These are phyloP conservation scores for Morella rubra DNA, from an alignment of 306 rosid genomes.

Conservation along the genomic window DNA sequence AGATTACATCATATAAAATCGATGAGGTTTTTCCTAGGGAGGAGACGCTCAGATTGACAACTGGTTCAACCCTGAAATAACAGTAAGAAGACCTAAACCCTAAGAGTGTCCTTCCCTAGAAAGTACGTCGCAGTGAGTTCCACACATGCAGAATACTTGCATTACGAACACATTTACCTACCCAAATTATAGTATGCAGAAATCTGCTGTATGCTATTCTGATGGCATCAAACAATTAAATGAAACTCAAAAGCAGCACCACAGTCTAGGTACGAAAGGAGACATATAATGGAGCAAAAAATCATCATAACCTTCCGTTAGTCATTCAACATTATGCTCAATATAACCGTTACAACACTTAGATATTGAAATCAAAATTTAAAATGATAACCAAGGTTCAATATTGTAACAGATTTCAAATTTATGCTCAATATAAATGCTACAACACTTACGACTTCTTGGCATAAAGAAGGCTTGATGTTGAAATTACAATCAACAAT, in stretches of 20 bases:
- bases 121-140: not conserved
- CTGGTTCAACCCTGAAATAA: slow-evolving; percentile 7
- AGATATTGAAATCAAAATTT: not conserved
- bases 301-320: not conserved
- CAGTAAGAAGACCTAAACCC: slow-evolving; percentile 3
- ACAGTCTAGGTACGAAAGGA: not conserved
- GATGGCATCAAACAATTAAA: not conserved
- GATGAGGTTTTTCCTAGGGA: not conserved
- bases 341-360: not conserved
- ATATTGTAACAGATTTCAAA: not conserved
- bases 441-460: not conserved
- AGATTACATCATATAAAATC: not conserved
- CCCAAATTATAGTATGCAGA: not conserved
- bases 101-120: not conserved
- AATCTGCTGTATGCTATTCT: not conserved
- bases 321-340: not conserved
- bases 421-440: not conserved
- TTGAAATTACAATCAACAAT: not conserved
- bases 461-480: not conserved
- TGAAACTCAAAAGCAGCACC: not conserved
- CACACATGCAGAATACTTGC: not conserved
- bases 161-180: not conserved
- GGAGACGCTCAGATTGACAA: not conserved
- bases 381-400: not conserved
- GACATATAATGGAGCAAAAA: not conserved